These are phyloP conservation scores for Hericium rajendrae DNA, from an alignment of 768 basidiomycete genomes.

Conservation along the genomic window DNA sequence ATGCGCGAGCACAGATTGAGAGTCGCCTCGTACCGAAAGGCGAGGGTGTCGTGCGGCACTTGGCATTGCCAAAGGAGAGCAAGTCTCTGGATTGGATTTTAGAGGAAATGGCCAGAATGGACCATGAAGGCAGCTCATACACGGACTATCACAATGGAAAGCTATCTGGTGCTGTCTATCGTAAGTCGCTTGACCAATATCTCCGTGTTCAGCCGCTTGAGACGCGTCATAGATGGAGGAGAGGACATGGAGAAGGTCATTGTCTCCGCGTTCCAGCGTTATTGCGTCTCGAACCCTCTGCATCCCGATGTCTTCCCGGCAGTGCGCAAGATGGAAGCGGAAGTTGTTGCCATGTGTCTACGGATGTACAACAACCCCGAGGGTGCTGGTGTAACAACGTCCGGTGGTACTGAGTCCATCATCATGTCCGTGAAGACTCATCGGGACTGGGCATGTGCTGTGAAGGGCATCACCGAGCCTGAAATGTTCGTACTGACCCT, in stretches of 20 bases:
- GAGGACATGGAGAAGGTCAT: slow-evolving; percentile 73
- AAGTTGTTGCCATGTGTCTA: slow-evolving; percentile 83
- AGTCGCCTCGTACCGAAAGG: slow-evolving; percentile 58
- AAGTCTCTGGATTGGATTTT: slow-evolving; percentile 64
- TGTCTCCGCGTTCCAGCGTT: slow-evolving; percentile 70
- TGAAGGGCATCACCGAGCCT: slow-evolving; percentile 83
- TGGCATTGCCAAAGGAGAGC: slow-evolving; percentile 56
- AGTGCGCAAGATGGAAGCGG: slow-evolving; percentile 94
- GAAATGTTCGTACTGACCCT: slow-evolving; percentile 61
- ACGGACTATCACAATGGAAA: slow-evolving; percentile 62
- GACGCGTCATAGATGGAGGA: slow-evolving; percentile 53
- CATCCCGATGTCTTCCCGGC: slow-evolving; percentile 93
- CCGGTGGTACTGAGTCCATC: slow-evolving; percentile 94
- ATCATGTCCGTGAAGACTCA: slow-evolving; percentile 94
- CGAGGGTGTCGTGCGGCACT: slow-evolving; percentile 51
- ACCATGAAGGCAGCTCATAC: slow-evolving; percentile 37
- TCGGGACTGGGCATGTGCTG: slow-evolving; percentile 79
- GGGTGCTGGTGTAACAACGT: slow-evolving; percentile 88
- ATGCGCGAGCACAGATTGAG: slow-evolving; percentile 58
- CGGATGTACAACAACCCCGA: slow-evolving; percentile 75
- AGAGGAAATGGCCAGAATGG: slow-evolving; percentile 75
- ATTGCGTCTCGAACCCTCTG: slow-evolving; percentile 80
- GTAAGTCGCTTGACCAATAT: slow-evolving; percentile 31
- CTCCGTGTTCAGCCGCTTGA: not conserved
- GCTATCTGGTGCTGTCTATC: slow-evolving; percentile 80